Evolutionary conservation across 192 early-diverging fungal genomes (phyloP).

Genomic region (Funneliformis mosseae): DNA sequence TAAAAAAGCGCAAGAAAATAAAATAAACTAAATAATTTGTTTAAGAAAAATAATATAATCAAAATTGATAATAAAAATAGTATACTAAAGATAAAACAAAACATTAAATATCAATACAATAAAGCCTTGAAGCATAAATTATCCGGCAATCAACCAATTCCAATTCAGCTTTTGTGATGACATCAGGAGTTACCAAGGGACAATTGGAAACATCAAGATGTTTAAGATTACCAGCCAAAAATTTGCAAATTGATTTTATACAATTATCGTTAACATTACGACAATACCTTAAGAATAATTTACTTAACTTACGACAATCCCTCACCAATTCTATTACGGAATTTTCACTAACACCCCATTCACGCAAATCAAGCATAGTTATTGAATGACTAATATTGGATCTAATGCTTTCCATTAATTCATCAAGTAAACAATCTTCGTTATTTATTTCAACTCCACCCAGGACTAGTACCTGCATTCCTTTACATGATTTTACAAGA

Average conservation of each 20-base stretch:
- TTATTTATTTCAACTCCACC: conserved; percentile 28
- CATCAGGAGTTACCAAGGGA: neutral
- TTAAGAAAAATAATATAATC: neutral
- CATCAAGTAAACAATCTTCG: conserved; percentile 20
- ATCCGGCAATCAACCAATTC: conserved; percentile 6
- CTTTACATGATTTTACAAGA: conserved; percentile 20
- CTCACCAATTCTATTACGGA: conserved; percentile 1
- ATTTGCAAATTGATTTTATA: conserved; percentile 8
- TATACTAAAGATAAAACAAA: neutral
- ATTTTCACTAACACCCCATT: conserved; percentile 18
- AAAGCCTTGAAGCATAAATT: conserved; percentile 12
- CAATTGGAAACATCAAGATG: conserved; percentile 23
- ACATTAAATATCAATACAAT: neutral
- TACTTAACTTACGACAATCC: conserved; percentile 7
- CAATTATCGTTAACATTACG: conserved; percentile 27
- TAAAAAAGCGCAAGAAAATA: neutral
- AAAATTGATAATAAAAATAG: neutral
- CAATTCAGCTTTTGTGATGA: neutral
- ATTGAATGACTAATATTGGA: conserved; percentile 2
- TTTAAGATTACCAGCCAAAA: conserved; percentile 12
- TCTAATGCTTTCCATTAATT: conserved; percentile 6
- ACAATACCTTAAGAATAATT: conserved; percentile 20
- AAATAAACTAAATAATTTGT: neutral
- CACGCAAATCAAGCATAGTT: neutral
- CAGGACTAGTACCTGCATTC: conserved; percentile 5